A percentile compares a stretch with the other conserved stretches of the same genome.
phyloP scores from a whole-genome alignment of 2,329 filamentous ascomycete species.

The Cladophialophora immunda region DNA sequence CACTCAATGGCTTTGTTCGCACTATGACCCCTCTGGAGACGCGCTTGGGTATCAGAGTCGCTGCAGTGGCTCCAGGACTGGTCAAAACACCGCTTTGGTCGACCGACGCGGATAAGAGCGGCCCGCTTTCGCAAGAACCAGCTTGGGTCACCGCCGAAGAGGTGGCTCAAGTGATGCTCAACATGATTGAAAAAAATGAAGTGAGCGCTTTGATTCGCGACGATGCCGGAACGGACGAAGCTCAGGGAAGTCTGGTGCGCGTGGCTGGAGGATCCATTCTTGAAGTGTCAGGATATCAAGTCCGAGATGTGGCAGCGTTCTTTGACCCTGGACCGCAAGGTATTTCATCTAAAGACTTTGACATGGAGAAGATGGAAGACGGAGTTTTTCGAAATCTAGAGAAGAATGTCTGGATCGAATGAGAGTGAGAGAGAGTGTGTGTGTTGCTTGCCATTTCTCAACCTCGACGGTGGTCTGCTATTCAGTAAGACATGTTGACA shows the following conservation, averaged over 20 bases:
- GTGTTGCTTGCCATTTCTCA: too few relatives aligned
- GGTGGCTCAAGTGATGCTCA: constrained; percentile 66
- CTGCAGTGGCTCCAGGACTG: constrained; percentile 67
- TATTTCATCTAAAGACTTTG: constrained; percentile 12
- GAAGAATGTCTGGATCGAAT: background rate
- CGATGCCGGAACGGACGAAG: constrained; percentile 35
- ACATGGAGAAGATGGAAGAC: constrained; percentile 15
- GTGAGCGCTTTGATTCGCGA: background rate
- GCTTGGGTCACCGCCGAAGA: constrained; percentile 66
- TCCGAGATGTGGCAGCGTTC: constrained; percentile 14
- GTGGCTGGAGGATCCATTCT: constrained; percentile 18
- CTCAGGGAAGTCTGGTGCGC: background rate
- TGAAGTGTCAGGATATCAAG: constrained; percentile 16
- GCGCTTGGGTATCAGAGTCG: constrained; percentile 64
- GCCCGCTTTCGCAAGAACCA: constrained; percentile 43
- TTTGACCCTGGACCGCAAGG: constrained; percentile 18
- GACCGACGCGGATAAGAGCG: constrained; percentile 66
- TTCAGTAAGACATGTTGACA: constrained; percentile 35
- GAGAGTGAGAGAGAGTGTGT: background rate
- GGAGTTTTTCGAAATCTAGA: constrained; percentile 7
- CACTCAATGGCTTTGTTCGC: constrained; percentile 58
- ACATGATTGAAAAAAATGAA: constrained; percentile 59
- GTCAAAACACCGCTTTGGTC: constrained; percentile 70
- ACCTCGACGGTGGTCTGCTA: background rate
- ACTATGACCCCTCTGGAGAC: constrained; percentile 59